Conservation (phyloP, 78 protist genomes). For the Dictyostelium citrinum region DNA sequence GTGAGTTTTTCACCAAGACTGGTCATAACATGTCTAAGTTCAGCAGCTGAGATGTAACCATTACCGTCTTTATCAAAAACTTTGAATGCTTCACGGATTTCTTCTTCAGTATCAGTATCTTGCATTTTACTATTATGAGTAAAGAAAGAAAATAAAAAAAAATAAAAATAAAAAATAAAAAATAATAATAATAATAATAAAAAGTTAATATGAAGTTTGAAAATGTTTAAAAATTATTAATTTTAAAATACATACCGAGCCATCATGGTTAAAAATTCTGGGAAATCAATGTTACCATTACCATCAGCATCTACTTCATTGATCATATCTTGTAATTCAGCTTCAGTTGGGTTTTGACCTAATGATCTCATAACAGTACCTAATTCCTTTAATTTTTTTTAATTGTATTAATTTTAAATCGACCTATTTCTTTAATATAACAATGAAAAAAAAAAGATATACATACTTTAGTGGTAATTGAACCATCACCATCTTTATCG, state of each 20-base stretch:
- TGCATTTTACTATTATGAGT: conserved; percentile 94
- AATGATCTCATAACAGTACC: conserved; percentile 93
- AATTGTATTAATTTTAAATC: background rate
- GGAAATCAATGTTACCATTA: conserved; percentile 97
- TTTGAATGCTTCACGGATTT: conserved; percentile 99
- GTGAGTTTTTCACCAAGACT: conserved; percentile 96
- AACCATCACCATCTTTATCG: conserved; percentile 97
- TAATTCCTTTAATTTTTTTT: conserved; percentile 13
- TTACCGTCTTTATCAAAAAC: conserved; percentile 99
- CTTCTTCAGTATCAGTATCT: conserved; percentile 99
- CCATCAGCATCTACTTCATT: conserved; percentile 95
- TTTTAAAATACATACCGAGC: conserved; percentile 40
- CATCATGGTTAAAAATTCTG: conserved; percentile 95
- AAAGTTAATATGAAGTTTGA: background rate
- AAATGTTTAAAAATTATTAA: background rate
- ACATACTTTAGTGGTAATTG: conserved; percentile 94
- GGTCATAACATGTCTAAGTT: conserved; percentile 97
- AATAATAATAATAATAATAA: too few species aligned
- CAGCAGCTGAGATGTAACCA: conserved; percentile 99
- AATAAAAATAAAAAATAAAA: background rate
- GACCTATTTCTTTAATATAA: background rate
- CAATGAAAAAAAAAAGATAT: background rate
- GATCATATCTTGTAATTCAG: conserved; percentile 99
- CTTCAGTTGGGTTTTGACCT: conserved; percentile 99
- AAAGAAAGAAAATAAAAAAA: background rate